Base-by-base conservation (phyloP, 106 monocot species). In the Vanilla planifolia region DNA sequence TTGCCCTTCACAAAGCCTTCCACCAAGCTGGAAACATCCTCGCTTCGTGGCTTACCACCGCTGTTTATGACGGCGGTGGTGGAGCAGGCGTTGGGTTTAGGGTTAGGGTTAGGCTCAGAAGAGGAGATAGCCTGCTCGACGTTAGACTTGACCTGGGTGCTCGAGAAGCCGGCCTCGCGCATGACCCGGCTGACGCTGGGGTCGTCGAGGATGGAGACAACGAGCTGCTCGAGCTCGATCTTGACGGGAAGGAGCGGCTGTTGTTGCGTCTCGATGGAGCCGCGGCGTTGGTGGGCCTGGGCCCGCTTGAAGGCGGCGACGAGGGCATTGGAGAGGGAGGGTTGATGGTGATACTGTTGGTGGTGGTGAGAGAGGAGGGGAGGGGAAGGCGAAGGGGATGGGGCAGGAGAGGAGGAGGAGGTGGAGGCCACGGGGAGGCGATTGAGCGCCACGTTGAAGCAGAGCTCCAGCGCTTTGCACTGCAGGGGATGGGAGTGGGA, bases 251-350 rank as follows among this genome's bases (percentile, higher is more conserved):
- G 73, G 37, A 95, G 61, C 0, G 86, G 86, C 67, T 96, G 95
- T 66, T 96, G 95, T 71, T 96, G 95, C 64, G 43, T 91, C 43
- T 96, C 95, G 13, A 79, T 75, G 7, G 89, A 89, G 1, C 90
- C 90, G 4, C 95, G 75, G 2, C 94, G 73, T 66, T 95, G 94
- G 72, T 95, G 89, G 7, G 94, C 94, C 58, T 95, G 94, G 6
- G 95, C 95, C 1, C 95, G 64, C 69, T 96, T 96, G 79, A 96
- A 91, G 22, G 95, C 95, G 6, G 95, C 95, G 5, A 96, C 80
- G 29, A 96, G 90, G n/a, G 95, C 95, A 52, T 96, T 96, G 28
- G 95, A 87, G 39, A 96, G 81, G 25, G 77, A 76, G 7, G 80
- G 77, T 0, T 75, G 74, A 46, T 74, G 82, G 60, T 71, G 78